Evolutionary conservation across 164 flowering plant species (phyloP), one percentile per base, ranked within the genome.

Genomic region (Dillenia suffruticosa): DNA sequence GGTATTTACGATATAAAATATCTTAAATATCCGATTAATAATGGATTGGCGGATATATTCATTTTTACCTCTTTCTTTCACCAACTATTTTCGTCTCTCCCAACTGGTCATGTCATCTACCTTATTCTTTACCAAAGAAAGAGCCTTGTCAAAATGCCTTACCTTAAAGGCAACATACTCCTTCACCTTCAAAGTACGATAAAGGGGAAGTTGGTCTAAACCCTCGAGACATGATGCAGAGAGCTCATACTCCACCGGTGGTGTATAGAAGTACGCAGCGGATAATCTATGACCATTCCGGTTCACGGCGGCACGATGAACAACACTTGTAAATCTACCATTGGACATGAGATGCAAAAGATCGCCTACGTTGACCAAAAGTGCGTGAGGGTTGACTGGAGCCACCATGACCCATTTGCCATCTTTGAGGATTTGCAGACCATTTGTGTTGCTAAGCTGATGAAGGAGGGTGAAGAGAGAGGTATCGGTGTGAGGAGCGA

Each of bases 401-500:
- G 17, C 43, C 13, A 83, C 81, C 10, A 62, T 9, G 0, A 75
- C 74, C 93, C 93, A 87, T 12, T 82, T 43, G 2, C 72, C 76
- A 2, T 70, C 74, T 44, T 50, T 62, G 57, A 68, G 61, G 50
- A 83, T 51, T 52, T 87, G 84, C 15, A 85, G 80, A 3, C 88
- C 93, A 1, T 49, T 58, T 19, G 61, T 51, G 32, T 49, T 19
- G 50, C 49, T 70, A 32, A 32, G 40, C 46, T 87, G 90, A 74
- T 77, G 76, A 3, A 85, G 66, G 24, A 87, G 55, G 8, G 93
- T 87, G 51, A 87, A 49, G n/a, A 85, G 69, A 17, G 75, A 55
- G 0, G 93, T 67, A 68, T 87, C 93, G 1, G 90, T 87, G 67
- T 87, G 93, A 0, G 85, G 81, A 9, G 83, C 85, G 3, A 85